These are phyloP conservation scores for Eucalyptus sp. DNA, from an alignment of 345 rosid species.

Conservation along the genomic window DNA sequence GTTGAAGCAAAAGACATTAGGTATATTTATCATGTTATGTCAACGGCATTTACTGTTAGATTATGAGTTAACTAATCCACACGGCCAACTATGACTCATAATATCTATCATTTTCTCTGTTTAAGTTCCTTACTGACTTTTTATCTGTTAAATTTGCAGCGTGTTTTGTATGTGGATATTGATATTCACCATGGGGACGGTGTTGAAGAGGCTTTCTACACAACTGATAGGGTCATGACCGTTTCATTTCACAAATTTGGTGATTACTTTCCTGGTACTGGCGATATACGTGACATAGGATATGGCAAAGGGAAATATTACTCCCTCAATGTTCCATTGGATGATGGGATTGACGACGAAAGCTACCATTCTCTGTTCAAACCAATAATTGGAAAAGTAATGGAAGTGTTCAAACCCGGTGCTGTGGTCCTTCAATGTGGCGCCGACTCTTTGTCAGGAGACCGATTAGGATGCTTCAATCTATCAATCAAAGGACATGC, in stretches of 20 bases:
- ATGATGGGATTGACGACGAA: conserved; percentile 63
- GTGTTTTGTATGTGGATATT: conserved; percentile 56
- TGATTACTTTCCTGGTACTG: conserved; percentile 66
- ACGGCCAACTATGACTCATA: neutral
- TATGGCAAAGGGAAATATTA: conserved; percentile 45
- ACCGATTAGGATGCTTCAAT: conserved; percentile 56
- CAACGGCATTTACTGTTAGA: neutral
- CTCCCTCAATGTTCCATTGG: conserved; percentile 58
- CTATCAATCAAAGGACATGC: conserved; percentile 65
- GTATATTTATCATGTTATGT: neutral
- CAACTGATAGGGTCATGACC: conserved; percentile 63
- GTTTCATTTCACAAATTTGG: conserved; percentile 65
- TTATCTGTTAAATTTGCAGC: conserved; percentile 16
- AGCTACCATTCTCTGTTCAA: conserved; percentile 56
- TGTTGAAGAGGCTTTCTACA: conserved; percentile 64
- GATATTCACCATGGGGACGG: conserved; percentile 68
- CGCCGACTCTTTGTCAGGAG: conserved; percentile 59
- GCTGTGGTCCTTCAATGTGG: conserved; percentile 64
- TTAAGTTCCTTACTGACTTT: neutral
- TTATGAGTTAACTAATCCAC: neutral
- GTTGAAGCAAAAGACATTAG: neutral
- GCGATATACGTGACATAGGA: conserved; percentile 48
- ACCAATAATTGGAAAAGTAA: conserved; percentile 51
- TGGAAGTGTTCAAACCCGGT: conserved; percentile 54
- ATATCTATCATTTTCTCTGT: neutral